Evolutionary conservation across 164 flowering plant species (phyloP).

Genomic region (Cinnamomum micranthum): DNA sequence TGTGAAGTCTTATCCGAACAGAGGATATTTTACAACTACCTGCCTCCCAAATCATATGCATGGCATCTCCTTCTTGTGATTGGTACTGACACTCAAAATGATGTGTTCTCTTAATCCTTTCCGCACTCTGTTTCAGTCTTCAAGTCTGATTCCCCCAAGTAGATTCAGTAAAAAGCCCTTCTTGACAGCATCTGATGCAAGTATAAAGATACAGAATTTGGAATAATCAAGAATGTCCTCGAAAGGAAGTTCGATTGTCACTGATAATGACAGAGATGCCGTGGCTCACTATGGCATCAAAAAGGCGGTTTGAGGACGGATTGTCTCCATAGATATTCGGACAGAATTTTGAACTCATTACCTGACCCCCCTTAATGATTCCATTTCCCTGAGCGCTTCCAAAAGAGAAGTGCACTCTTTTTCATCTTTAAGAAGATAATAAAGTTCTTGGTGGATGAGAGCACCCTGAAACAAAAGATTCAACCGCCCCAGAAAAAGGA

Average conservation of each 20-base stretch:
- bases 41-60: slow-evolving; percentile 87
- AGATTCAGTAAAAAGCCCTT: slow-evolving; percentile 56
- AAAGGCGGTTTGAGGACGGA: slow-evolving; percentile 92
- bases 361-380: slow-evolving; percentile 49
- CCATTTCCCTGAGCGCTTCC: slow-evolving; percentile 62
- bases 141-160: slow-evolving; percentile 49
- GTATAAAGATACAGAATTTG: slow-evolving; percentile 63
- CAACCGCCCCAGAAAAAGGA: neutral
- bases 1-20: slow-evolving; percentile 28
- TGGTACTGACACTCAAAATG: slow-evolving; percentile 79
- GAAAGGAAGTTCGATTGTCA: slow-evolving; percentile 88
- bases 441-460: slow-evolving; percentile 75
- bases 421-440: slow-evolving; percentile 80
- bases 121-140: slow-evolving; percentile 81
- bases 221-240: slow-evolving; percentile 86
- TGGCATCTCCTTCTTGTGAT: slow-evolving; percentile 69
- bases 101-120: slow-evolving; percentile 47
- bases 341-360: slow-evolving; percentile 89
- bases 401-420: slow-evolving; percentile 76
- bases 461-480: slow-evolving; percentile 57
- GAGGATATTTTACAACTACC: slow-evolving; percentile 45
- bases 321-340: slow-evolving; percentile 90
- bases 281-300: slow-evolving; percentile 85
- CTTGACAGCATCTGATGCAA: slow-evolving; percentile 61
- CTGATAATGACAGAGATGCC: slow-evolving; percentile 90